Conservation (phyloP, 306 rosid species). For the Quercus ilex region DNA sequence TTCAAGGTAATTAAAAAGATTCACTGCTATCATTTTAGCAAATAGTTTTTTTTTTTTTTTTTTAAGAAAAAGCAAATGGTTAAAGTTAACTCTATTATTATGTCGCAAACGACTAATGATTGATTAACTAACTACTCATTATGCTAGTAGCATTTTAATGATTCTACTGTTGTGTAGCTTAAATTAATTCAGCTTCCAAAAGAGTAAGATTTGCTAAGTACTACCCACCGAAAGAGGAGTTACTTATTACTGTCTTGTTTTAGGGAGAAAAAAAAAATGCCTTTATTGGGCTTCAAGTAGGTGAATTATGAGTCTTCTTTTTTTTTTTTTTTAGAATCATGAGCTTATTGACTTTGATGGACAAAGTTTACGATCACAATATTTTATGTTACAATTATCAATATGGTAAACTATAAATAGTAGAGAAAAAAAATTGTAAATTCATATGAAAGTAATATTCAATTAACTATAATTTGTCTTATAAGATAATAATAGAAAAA, state of each 20-base stretch:
- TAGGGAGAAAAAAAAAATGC: neutral
- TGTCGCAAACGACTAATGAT: constrained; percentile 1
- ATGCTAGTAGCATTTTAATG: neutral
- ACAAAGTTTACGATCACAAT: no score
- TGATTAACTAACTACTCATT: neutral
- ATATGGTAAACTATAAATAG: no score
- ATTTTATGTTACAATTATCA: no score
- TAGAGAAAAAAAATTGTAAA: no score
- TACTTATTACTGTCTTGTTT: neutral
- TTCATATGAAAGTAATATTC: no score
- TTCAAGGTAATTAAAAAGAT: neutral
- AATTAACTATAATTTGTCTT: no score
- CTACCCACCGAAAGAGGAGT: neutral
- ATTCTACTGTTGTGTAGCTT: neutral
- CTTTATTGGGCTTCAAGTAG: neutral
- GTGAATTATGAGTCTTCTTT: neutral
- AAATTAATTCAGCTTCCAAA: neutral
- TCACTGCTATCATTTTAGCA: neutral
- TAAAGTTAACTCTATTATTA: neutral
- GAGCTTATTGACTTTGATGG: neutral
- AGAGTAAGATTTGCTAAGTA: neutral
- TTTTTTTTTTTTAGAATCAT: neutral
- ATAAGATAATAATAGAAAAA: no score
- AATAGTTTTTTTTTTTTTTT: no score
- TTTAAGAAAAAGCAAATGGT: no score